Evolutionary conservation across 108 stramenopile species (phyloP).

Genomic region (Pseudonitzschia multiseries): DNA sequence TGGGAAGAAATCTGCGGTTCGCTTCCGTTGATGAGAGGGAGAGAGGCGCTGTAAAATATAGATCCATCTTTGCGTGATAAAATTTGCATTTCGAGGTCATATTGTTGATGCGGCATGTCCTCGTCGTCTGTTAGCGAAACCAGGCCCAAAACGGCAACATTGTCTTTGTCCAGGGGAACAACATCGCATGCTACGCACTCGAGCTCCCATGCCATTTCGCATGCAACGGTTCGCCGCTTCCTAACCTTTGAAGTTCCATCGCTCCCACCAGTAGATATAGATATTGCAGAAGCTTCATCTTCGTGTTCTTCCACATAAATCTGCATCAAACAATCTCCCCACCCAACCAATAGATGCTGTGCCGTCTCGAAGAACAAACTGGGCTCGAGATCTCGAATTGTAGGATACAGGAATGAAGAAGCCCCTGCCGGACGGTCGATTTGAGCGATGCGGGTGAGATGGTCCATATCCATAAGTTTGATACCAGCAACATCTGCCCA

Average conservation of each 20-base stretch:
- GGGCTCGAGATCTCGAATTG: conserved; percentile 46
- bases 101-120: conserved; percentile 14
- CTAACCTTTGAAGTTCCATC: conserved; percentile 16
- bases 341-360: conserved; percentile 59
- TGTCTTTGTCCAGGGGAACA: conserved; percentile 65
- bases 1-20: background rate
- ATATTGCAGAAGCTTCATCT: conserved; percentile 3
- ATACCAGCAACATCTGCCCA: conserved; percentile 82
- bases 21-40: conserved; percentile 37
- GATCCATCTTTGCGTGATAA: conserved; percentile 58
- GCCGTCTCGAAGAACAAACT: conserved; percentile 61
- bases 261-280: background rate
- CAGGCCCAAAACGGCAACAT: conserved; percentile 74
- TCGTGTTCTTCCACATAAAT: conserved; percentile 49
- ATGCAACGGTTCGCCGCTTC: conserved; percentile 50
- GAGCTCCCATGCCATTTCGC: conserved; percentile 87
- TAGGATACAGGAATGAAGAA: conserved; percentile 63
- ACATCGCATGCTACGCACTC: conserved; percentile 82
- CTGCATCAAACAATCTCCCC: conserved; percentile 87
- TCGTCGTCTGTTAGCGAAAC: conserved; percentile 33
- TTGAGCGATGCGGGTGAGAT: conserved; percentile 72
- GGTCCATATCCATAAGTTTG: conserved; percentile 68
- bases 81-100: conserved; percentile 74
- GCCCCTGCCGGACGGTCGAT: conserved; percentile 86
- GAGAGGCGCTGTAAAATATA: conserved; percentile 38